These are phyloP conservation scores for Candida broadrunensis DNA, from an alignment of 805 yeast genomes.

Conservation along the genomic window DNA sequence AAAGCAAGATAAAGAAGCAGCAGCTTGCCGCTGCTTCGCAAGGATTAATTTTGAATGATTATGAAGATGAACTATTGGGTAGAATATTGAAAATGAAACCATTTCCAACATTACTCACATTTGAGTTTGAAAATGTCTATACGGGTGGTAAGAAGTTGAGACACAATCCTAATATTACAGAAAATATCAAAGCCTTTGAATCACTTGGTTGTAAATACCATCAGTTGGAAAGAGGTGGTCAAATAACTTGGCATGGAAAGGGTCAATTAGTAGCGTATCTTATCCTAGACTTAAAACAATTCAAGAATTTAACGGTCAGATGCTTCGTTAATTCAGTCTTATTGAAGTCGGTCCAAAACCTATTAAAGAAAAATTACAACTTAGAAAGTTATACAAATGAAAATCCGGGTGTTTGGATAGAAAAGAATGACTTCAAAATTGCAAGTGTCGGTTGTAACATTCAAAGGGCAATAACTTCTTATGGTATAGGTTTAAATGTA, in stretches of 20 bases:
- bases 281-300: slow-evolving; percentile 58
- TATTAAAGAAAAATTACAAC: slow-evolving; percentile 37
- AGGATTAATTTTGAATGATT: slow-evolving; percentile 41
- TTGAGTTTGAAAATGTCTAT: slow-evolving; percentile 82
- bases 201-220: slow-evolving; percentile 55
- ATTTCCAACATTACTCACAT: slow-evolving; percentile 68
- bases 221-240: slow-evolving; percentile 92
- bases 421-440: slow-evolving; percentile 50
- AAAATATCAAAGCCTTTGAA: slow-evolving; percentile 23
- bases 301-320: slow-evolving; percentile 52
- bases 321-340: slow-evolving; percentile 64
- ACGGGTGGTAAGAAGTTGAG: slow-evolving; percentile 89
- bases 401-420: slow-evolving; percentile 88
- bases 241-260: slow-evolving; percentile 93
- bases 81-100: slow-evolving; percentile 45
- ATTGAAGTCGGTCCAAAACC: slow-evolving; percentile 52
- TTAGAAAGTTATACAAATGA: slow-evolving; percentile 52
- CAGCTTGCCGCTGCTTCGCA: slow-evolving; percentile 27
- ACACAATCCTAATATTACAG: slow-evolving; percentile 38
- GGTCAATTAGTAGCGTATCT: slow-evolving; percentile 91
- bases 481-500: slow-evolving; percentile 85
- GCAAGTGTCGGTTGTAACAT: slow-evolving; percentile 90
- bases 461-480: slow-evolving; percentile 79
- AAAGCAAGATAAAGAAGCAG: slow-evolving; percentile 44
- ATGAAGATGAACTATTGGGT: slow-evolving; percentile 44